A percentile compares a stretch with the other conserved stretches of the same genome.
Evolutionary conservation across 495 filamentous ascomycete genomes (phyloP).

Genomic region (Penicillium verhagenii): DNA sequence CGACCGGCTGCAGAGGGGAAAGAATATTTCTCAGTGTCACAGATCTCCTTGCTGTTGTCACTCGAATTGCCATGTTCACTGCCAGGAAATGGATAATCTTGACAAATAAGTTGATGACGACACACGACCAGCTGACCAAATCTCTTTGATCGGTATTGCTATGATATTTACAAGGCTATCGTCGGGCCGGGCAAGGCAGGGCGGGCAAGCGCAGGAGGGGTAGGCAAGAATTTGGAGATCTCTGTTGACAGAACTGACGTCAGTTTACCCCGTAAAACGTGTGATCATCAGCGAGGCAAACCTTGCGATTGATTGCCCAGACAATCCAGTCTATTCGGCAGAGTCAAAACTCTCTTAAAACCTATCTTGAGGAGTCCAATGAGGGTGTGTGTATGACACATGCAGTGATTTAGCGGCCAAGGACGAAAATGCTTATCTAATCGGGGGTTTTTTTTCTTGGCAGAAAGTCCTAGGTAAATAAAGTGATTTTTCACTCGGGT

Average conservation of each 20-base stretch:
- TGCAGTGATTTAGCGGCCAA: too few relatives aligned
- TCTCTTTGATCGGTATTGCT: background rate
- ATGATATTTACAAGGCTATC: background rate
- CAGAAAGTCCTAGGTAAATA: too few relatives aligned
- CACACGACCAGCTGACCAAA: background rate
- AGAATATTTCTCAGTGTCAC: slow-evolving; percentile 16
- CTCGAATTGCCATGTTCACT: slow-evolving; percentile 30
- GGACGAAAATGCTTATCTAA: too few relatives aligned
- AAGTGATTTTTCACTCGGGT: too few relatives aligned
- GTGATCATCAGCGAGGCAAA: background rate
- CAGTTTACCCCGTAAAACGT: background rate
- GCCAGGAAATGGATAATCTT: background rate
- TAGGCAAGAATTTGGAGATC: background rate
- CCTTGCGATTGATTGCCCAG: background rate
- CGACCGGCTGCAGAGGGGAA: slow-evolving; percentile 6
- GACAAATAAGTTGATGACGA: background rate
- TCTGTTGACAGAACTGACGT: background rate
- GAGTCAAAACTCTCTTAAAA: too few relatives aligned
- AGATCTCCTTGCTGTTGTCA: slow-evolving; percentile 12
- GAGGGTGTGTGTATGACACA: too few relatives aligned
- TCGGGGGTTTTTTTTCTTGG: too few relatives aligned
- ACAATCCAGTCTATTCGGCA: background rate
- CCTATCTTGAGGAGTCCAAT: too few relatives aligned
- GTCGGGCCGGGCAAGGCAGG: background rate
- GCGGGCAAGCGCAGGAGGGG: slow-evolving; percentile 4